Evolutionary conservation across 2,329 filamentous ascomycete species (phyloP).

Genomic region (Scedosporium aurantiacum): DNA sequence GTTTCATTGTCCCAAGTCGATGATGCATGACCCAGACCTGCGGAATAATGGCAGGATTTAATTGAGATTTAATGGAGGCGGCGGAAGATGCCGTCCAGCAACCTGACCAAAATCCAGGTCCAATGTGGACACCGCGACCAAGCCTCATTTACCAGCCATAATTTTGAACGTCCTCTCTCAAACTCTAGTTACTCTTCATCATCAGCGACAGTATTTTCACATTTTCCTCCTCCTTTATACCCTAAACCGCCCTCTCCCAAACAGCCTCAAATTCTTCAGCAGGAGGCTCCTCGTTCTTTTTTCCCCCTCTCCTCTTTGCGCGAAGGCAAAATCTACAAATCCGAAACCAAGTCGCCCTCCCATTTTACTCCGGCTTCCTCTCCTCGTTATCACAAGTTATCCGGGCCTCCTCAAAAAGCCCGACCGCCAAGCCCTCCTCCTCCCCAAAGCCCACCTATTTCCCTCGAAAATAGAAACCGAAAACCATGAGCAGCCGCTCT

Average conservation of each 20-base stretch:
- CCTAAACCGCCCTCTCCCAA: background rate
- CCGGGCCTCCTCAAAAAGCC: no score
- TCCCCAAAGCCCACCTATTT: background rate
- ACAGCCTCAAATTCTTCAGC: background rate
- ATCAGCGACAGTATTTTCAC: background rate
- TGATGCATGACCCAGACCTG: no score
- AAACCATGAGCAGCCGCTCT: constrained; percentile 8
- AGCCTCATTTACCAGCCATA: background rate
- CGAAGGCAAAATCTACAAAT: background rate
- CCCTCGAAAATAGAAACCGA: background rate
- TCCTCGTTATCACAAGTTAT: no score
- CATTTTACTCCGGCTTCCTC: background rate
- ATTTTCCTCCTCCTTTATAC: background rate
- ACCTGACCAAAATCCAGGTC: background rate
- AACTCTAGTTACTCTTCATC: background rate
- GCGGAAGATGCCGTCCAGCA: background rate
- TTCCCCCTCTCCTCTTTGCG: background rate
- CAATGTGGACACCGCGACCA: background rate
- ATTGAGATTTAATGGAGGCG: background rate
- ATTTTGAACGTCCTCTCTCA: background rate
- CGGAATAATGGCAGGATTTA: background rate
- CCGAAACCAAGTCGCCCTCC: background rate
- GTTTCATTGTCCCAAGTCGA: no score
- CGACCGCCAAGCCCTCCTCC: background rate
- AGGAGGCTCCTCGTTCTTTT: background rate